Base-by-base conservation (phyloP, 1,284 basidiomycete genomes). In the Fomitopsis schrenkii region DNA sequence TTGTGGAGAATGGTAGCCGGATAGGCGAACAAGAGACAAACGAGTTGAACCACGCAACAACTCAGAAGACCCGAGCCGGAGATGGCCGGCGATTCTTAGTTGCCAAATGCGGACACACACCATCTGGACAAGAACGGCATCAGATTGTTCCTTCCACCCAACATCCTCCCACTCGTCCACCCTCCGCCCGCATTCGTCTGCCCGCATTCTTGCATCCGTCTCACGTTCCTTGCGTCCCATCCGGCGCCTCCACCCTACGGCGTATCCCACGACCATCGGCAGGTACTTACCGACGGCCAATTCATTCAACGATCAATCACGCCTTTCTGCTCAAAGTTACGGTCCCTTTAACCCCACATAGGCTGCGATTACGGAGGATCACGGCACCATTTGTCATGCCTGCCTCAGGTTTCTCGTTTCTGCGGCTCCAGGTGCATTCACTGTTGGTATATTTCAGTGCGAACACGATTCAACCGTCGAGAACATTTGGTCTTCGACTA, bases 1-100 rank as follows among this genome's bases (percentile, higher is more conserved):
- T 56, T n/a, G 55, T n/a, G 42, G 28, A 55, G 40, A 44, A 33
- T 17, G 45, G n/a, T 28, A 45, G 30, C 45, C 22, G 26, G 22
- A 6, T 12, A 7, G 57, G 48, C 50, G 48, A 54, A 41, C 53
- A 40, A 48, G 35, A 52, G 59, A 53, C 50, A 4, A 35, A 45
- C 46, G 46, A 42, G 54, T 7, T 58, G 61, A 57, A 48, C 44
- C 55, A 60, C 61, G 61, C 56, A 62, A 57, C 42, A 30, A 50
- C 36, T 48, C 36, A 40, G 54, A 56, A 59, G 54, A 45, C 38
- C 38, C 48, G 42, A 22, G 17, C 55, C 62, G 62, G 59, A 63
- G 62, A 63, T 63, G 56, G 19, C 62, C 62, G 62, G 56, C 17
- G 52, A 58, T 63, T 63, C 62, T 38, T 63, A 59, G 50, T 63